A percentile compares a stretch with the other conserved stretches of the same genome.
Conservation (phyloP, 768 basidiomycete genomes). For the Gyrodon lividus region DNA sequence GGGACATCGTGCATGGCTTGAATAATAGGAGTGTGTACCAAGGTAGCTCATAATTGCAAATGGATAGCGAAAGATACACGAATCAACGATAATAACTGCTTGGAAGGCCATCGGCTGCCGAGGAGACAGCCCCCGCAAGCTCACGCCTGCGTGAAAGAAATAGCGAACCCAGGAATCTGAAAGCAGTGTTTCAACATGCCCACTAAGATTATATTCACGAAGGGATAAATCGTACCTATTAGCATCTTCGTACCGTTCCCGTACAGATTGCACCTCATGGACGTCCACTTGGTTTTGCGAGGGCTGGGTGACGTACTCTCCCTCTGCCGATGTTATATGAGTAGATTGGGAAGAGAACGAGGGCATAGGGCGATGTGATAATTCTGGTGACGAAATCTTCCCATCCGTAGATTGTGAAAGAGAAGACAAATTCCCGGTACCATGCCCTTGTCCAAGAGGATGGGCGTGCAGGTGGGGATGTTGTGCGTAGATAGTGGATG, state of each 20-base stretch:
- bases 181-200: slow-evolving; percentile 7
- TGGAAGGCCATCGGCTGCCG: not conserved
- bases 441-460: not conserved
- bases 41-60: not conserved
- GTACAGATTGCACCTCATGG: slow-evolving; percentile 47
- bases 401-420: slow-evolving; percentile 2
- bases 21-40: not conserved
- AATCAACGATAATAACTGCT: slow-evolving; percentile 3
- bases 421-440: not conserved
- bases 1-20: not conserved
- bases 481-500: not conserved
- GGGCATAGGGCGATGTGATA: slow-evolving; percentile 5
- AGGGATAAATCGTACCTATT: slow-evolving; percentile 51
- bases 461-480: slow-evolving; percentile 1
- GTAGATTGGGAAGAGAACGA: not conserved
- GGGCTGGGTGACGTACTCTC: not conserved
- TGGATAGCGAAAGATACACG: not conserved
- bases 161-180: slow-evolving; percentile 60
- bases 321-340: not conserved
- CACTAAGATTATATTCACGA: not conserved
- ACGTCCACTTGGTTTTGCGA: slow-evolving; percentile 17
- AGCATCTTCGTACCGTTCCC: slow-evolving; percentile 58
- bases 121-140: slow-evolving; percentile 14
- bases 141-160: slow-evolving; percentile 59
- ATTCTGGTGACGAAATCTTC: slow-evolving; percentile 2